Conservation (phyloP, 768 basidiomycete genomes). For the Hemileccinum rubropunctum region DNA sequence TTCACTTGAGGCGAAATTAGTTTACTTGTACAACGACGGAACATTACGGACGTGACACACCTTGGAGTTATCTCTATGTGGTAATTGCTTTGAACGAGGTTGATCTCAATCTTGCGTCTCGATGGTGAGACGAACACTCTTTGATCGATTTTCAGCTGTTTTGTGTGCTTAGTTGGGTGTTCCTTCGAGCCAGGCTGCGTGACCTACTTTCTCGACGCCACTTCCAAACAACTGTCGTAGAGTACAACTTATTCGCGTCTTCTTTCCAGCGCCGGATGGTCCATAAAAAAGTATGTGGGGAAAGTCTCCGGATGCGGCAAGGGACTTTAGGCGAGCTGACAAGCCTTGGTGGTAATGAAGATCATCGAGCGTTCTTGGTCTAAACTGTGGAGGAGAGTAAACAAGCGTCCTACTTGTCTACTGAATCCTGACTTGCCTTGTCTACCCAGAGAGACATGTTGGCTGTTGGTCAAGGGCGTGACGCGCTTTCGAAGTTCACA, state of each 20-base stretch:
- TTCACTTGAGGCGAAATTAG: slow-evolving; percentile 55
- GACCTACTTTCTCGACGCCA: slow-evolving; percentile 84
- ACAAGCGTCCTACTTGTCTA: background rate
- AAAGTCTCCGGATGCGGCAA: slow-evolving; percentile 90
- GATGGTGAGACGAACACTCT: slow-evolving; percentile 92
- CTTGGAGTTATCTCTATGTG: slow-evolving; percentile 98
- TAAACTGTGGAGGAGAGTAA: slow-evolving; percentile 51
- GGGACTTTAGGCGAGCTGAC: slow-evolving; percentile 72
- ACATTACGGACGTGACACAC: slow-evolving; percentile 39
- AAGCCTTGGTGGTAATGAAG: slow-evolving; percentile 87
- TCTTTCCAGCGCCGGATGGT: slow-evolving; percentile 96
- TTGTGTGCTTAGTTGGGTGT: background rate
- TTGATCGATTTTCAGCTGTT: slow-evolving; percentile 95
- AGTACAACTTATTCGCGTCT: slow-evolving; percentile 91
- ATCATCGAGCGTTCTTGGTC: slow-evolving; percentile 79
- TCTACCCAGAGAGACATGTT: slow-evolving; percentile 72
- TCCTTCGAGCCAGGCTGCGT: background rate
- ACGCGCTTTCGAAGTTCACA: slow-evolving; percentile 4
- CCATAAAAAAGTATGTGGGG: slow-evolving; percentile 98
- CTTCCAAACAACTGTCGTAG: slow-evolving; percentile 85
- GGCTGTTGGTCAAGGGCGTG: background rate
- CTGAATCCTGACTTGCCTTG: slow-evolving; percentile 24
- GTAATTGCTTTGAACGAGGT: slow-evolving; percentile 96
- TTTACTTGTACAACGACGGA: background rate
- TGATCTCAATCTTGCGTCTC: slow-evolving; percentile 91